Evolutionary conservation across 345 rosid genomes (phyloP), one percentile per base, ranked within the genome.

Genomic region (Gossypium arboreum): DNA sequence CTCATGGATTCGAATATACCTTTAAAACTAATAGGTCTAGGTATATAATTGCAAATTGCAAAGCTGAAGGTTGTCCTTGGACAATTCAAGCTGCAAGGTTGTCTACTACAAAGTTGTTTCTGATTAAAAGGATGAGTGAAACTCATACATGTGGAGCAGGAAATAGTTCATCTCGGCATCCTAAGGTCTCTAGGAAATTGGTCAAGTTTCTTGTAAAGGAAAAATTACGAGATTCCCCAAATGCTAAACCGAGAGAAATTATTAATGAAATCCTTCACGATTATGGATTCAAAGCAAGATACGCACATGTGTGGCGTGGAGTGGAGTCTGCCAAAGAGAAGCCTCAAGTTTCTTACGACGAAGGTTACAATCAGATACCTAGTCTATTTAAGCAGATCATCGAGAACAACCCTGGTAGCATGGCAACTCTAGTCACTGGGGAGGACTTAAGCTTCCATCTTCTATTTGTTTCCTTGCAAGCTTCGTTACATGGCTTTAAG

Each of bases 401-500:
- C 15, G 90, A 86, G 79, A 82, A 84, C 22, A 89, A 87, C 71
- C 93, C 88, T 39, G 88, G 88, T 34, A 89, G 93, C 67, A 29
- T 81, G 18, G 83, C 83, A 52, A 83, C 86, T 63, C 78, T 87
- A 50, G 43, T 69, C 61, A 67, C 83, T 11, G 72, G 76, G 70
- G 86, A 82, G 55, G 88, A 83, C 73, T 73, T 58, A 72, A 82
- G 83, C 56, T 89, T 89, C 71, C 89, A 85, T 66, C 82, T 77
- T 51, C 80, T 88, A 62, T 87, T 89, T 73, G 80, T 89, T 65
- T 83, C 86, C 47, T 85, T 86, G 76, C 86, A 78, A 59, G 90
- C 90, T 75, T 83, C 85, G 12, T 73, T 88, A 72, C 73, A 57
- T 64, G 91, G 94, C 57, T 89, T 88, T 73, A 65, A 77, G 77